phyloP scores from a whole-genome alignment of 179 eudicot species.

The Amaranthus tricolor region DNA sequence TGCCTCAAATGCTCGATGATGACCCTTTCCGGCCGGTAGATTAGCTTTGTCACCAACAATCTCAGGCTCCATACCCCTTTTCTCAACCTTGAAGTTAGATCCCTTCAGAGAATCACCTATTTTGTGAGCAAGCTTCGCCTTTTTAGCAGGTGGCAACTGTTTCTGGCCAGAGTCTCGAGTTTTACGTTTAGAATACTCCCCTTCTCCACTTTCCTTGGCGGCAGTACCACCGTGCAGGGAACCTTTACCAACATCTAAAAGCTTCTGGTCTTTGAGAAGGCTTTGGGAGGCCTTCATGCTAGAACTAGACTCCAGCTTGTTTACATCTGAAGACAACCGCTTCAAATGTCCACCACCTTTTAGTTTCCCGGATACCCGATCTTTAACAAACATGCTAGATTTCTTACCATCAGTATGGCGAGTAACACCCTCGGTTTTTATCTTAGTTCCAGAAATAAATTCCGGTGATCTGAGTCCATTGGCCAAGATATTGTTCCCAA shows the following conservation, averaged over 20 bases:
- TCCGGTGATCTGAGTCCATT: constrained; percentile 45
- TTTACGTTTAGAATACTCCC: constrained; percentile 32
- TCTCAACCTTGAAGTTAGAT: constrained; percentile 32
- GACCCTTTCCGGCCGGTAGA: constrained; percentile 52
- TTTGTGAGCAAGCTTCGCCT: constrained; percentile 40
- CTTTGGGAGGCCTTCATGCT: constrained; percentile 34
- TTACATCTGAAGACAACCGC: constrained; percentile 33
- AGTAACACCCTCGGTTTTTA: constrained; percentile 33
- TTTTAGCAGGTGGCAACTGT: constrained; percentile 38
- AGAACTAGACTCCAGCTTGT: constrained; percentile 29
- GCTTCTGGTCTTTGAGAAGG: constrained; percentile 32
- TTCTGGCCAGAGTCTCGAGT: constrained; percentile 32
- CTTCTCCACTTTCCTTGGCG: constrained; percentile 33
- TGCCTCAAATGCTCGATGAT: constrained; percentile 39
- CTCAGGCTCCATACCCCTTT: constrained; percentile 26
- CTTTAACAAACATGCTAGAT: constrained; percentile 23
- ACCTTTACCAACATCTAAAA: constrained; percentile 29
- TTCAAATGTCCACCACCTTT: constrained; percentile 31
- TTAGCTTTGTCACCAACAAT: constrained; percentile 43
- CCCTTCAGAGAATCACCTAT: constrained; percentile 38
- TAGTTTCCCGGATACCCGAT: constrained; percentile 27
- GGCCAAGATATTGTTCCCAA: constrained; percentile 37
- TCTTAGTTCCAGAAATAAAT: constrained; percentile 39
- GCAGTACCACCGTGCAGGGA: constrained; percentile 27
- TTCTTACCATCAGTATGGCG: constrained; percentile 23